phyloP scores from a whole-genome alignment of 2,329 filamentous ascomycete species.

The Nemania bipapillata region DNA sequence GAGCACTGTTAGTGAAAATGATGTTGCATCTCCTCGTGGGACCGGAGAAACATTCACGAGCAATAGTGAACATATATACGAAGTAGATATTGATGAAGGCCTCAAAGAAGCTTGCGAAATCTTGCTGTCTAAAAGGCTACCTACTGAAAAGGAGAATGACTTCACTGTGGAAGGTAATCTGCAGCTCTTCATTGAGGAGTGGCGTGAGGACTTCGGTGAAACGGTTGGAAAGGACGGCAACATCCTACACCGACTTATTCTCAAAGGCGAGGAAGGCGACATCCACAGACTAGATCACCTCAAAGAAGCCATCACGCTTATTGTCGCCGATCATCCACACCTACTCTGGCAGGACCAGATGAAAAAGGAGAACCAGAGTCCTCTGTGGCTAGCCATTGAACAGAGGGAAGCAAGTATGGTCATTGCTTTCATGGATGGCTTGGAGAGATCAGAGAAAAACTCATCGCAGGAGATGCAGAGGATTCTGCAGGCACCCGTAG shows the following conservation, averaged over 20 bases:
- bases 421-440: conserved; percentile 12
- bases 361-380: background rate
- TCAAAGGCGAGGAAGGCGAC: background rate
- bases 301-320: background rate
- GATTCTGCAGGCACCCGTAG: background rate
- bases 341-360: conserved; percentile 3
- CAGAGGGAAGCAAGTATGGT: conserved; percentile 12
- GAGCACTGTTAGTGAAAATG: no score
- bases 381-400: conserved; percentile 9
- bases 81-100: no score
- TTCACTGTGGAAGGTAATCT: no score
- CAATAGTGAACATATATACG: no score
- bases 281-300: background rate
- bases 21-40: no score
- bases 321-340: background rate
- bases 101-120: no score
- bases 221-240: background rate
- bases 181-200: background rate
- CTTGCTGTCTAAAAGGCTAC: no score
- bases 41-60: no score
- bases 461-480: background rate
- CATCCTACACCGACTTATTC: background rate
- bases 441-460: background rate
- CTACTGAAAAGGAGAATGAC: no score
- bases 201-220: background rate